Conservation (phyloP, 371 early-diverging fungal species). For the Mortierella sp. region DNA sequence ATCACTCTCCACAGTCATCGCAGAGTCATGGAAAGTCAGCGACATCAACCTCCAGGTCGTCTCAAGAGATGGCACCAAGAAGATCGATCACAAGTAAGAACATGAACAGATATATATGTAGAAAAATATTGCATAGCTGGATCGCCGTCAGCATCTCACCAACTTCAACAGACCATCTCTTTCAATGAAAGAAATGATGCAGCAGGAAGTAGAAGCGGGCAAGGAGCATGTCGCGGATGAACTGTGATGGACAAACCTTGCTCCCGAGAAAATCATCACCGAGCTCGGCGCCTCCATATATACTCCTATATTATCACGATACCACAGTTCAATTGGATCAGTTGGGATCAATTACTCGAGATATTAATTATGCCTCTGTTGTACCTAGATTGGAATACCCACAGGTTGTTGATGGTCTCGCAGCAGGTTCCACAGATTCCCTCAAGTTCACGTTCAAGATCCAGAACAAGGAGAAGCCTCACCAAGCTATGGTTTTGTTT, state of each 20-base stretch:
- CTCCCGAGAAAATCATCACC: background rate
- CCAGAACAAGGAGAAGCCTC: slow-evolving; percentile 43
- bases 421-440: slow-evolving; percentile 30
- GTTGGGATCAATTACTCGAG: background rate
- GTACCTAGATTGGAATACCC: slow-evolving; percentile 40
- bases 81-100: slow-evolving; percentile 43
- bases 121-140: background rate
- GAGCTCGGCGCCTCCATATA: background rate
- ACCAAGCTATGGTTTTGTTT: slow-evolving; percentile 53
- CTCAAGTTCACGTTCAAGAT: slow-evolving; percentile 53
- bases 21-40: slow-evolving; percentile 44
- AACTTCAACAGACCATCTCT: background rate
- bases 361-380: background rate
- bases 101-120: background rate
- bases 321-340: background rate
- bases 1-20: slow-evolving; percentile 39
- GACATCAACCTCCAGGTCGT: slow-evolving; percentile 39
- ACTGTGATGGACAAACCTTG: background rate
- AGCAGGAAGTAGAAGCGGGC: too few relatives aligned
- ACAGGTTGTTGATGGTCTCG: slow-evolving; percentile 13
- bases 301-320: too few relatives aligned
- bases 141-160: background rate
- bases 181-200: too few relatives aligned
- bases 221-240: background rate
- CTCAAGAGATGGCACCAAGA: slow-evolving; percentile 30